These are phyloP conservation scores for Fonsecaea pugnacius DNA, from an alignment of 2,329 filamentous ascomycete species.

Conservation along the genomic window DNA sequence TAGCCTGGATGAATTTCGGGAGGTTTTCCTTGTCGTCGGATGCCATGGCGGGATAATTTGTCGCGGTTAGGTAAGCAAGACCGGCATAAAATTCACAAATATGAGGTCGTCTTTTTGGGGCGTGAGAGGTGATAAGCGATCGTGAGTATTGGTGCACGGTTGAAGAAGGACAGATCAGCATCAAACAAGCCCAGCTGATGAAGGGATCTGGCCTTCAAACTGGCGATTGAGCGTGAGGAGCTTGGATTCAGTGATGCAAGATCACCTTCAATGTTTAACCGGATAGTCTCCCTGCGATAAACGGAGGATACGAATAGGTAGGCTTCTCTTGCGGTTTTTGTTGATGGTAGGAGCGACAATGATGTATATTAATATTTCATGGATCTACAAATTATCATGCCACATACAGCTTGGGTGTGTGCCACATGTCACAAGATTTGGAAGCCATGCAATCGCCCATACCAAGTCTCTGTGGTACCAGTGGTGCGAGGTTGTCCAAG, in stretches of 20 bases:
- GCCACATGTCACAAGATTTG: background rate
- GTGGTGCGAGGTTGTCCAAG: too few relatives aligned
- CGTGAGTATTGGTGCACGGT: background rate
- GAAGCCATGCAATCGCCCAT: background rate
- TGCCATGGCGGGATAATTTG: constrained; percentile 17
- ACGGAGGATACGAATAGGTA: background rate
- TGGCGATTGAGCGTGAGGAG: background rate
- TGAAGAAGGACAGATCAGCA: background rate
- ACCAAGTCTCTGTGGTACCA: too few relatives aligned
- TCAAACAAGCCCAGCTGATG: background rate
- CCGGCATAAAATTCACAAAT: background rate
- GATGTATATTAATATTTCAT: background rate
- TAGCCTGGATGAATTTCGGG: constrained; percentile 42
- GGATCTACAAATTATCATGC: constrained; percentile 2
- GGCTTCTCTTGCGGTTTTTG: background rate
- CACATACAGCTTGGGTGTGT: background rate
- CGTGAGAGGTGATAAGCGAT: background rate
- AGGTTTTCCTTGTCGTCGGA: constrained; percentile 17
- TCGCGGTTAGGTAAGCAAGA: background rate
- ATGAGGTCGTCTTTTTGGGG: background rate
- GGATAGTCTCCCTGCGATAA: background rate
- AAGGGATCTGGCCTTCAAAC: background rate
- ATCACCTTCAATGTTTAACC: background rate
- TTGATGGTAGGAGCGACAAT: background rate
- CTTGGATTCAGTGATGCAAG: background rate